These are phyloP conservation scores for Penicillium griseofulvum DNA, from an alignment of 2,329 filamentous ascomycete genomes.

Conservation along the genomic window DNA sequence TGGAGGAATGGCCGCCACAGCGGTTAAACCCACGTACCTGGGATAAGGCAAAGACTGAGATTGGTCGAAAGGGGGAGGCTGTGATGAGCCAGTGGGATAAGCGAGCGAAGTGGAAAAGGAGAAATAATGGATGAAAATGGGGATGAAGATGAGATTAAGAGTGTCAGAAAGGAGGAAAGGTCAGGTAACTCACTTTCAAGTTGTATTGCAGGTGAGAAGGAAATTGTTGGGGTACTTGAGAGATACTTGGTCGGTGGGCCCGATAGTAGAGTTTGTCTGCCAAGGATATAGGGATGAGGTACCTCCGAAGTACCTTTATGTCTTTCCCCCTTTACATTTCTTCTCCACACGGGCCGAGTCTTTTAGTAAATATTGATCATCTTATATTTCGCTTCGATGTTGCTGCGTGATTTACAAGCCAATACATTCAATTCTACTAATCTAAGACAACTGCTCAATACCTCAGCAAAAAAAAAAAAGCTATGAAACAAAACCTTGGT, in stretches of 20 bases:
- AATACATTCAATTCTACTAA: background rate
- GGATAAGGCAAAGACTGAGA: background rate
- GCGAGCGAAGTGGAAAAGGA: background rate
- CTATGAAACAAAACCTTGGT: background rate
- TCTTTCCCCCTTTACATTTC: constrained; percentile 2
- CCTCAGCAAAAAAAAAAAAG: too few species aligned
- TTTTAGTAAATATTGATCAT: background rate
- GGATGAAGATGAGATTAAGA: background rate
- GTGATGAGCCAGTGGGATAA: constrained; percentile 4
- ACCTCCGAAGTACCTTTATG: constrained; percentile 5
- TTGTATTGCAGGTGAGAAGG: constrained; percentile 3
- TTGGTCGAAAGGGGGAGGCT: constrained; percentile 1
- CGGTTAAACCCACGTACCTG: constrained; percentile 8
- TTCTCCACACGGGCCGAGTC: constrained; percentile 6
- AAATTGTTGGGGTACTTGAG: constrained; percentile 9
- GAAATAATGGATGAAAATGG: background rate
- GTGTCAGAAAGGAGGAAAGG: constrained; percentile 11
- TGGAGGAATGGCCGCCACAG: background rate
- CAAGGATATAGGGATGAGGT: constrained; percentile 10
- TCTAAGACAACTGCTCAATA: background rate
- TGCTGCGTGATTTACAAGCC: background rate
- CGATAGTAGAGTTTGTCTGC: constrained; percentile 1
- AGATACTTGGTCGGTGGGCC: constrained; percentile 3
- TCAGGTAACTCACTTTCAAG: constrained; percentile 10
- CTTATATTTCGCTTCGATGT: background rate